Base-by-base conservation (phyloP, 306 rosid genomes). In the Senna siamea region DNA sequence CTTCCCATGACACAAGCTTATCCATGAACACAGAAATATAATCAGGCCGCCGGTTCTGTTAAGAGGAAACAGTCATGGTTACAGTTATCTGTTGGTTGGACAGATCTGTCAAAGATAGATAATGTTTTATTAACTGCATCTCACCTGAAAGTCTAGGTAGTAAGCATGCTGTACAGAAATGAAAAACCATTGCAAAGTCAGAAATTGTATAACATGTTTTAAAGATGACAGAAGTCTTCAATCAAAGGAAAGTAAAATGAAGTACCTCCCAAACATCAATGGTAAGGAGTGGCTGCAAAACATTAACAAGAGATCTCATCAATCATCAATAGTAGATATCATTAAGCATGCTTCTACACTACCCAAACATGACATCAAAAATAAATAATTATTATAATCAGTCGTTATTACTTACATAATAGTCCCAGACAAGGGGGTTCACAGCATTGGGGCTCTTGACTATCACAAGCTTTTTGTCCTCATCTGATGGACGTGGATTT, bases 191-290 rank as follows among this genome's bases (percentile, higher is more conserved):
- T 17, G 13, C 23, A 65, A 76, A 50, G 78, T 84, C 32, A 86
- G 87, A 6, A 75, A 57, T 41, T 5, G 26, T 54, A 64, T 19
- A 76, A 43, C 48, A 77, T 69, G 37, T 69, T 65, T 9, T 18
- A 28, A 41, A 43, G 28, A 26, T 32, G 37, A 60, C 38, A 50
- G 5, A 10, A 28, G 66, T 35, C 46, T 34, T 60, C 3, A 5
- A 41, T 41, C 47, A 69, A 68, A 9, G 62, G 26, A 65, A 48
- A 78, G 43, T 6, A 43, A n/a, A 70, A 69, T 53, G 30, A 72
- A 63, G 19, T 87, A 93, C 98, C 97, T 93, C 96, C 98, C 96
- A 93, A 44, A 93, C 94, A 58, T 93, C 97, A 61, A 93, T 84
- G 52, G 97, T 88, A 57, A 93, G 97, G 35, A 93, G 89, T 15